phyloP scores from a whole-genome alignment of 2,329 filamentous ascomycete genomes.

The Acrodontium crateriforme region DNA sequence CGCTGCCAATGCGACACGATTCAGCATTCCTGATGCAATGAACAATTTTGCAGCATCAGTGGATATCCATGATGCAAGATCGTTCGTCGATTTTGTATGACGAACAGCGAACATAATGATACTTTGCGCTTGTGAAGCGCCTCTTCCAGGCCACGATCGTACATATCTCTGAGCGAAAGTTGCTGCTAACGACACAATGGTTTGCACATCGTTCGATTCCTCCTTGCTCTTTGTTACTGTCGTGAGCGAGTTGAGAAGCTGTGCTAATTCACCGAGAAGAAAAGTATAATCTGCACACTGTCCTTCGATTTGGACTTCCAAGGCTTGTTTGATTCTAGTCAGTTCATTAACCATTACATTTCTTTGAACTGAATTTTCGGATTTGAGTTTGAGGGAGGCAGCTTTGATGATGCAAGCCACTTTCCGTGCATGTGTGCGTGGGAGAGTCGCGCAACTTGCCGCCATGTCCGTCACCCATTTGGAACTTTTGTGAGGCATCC shows the following conservation, averaged over 20 bases:
- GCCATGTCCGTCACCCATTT: slow-evolving; percentile 2
- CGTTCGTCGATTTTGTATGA: slow-evolving; percentile 8
- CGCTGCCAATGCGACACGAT: slow-evolving; percentile 38
- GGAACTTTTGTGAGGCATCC: background rate
- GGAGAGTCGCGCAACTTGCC: slow-evolving; percentile 1
- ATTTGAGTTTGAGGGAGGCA: no score
- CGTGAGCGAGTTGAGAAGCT: slow-evolving; percentile 1
- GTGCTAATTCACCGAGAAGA: slow-evolving; percentile 10
- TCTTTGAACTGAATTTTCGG: no score
- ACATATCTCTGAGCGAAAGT: slow-evolving; percentile 16
- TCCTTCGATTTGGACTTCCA: slow-evolving; percentile 8
- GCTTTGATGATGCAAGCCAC: no score
- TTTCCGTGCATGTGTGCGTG: slow-evolving; percentile 1
- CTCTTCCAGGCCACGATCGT: slow-evolving; percentile 11
- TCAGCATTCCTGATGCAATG: slow-evolving; percentile 44
- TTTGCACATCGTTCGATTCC: background rate
- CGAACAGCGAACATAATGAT: slow-evolving; percentile 12
- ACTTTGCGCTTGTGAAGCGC: slow-evolving; percentile 4
- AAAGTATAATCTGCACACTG: slow-evolving; percentile 14
- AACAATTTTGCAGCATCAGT: slow-evolving; percentile 48
- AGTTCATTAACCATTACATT: background rate
- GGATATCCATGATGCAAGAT: slow-evolving; percentile 25
- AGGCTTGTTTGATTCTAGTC: background rate
- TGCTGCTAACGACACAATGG: slow-evolving; percentile 8
- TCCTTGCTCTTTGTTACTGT: background rate